Evolutionary conservation across 352 stramenopile species (phyloP).

Genomic region (Peronospora farinosa): DNA sequence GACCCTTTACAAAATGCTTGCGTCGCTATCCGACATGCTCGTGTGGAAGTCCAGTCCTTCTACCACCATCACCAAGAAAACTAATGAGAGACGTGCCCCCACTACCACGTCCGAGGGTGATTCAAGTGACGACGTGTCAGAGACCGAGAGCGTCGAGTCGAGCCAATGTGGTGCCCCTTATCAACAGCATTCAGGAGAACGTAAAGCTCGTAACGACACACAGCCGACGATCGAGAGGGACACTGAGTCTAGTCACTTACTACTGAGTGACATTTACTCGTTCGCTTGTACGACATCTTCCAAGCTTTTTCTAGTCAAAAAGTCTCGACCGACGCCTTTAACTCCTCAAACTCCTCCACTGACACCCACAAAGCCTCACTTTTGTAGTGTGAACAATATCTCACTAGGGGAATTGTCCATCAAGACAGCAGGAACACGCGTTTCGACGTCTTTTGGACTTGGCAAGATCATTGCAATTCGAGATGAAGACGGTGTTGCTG

Average conservation of each 20-base stretch:
- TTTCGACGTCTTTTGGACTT: conserved; percentile 61
- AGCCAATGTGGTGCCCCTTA: conserved; percentile 15
- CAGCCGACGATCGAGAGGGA: conserved; percentile 28
- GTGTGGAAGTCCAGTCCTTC: conserved; percentile 33
- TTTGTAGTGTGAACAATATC: conserved; percentile 38
- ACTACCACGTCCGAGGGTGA: conserved; percentile 43
- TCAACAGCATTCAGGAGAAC: conserved; percentile 21
- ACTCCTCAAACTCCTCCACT: conserved; percentile 9
- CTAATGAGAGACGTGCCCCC: conserved; percentile 24
- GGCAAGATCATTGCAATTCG: conserved; percentile 50
- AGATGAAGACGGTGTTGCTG: conserved; percentile 42
- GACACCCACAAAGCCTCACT: conserved; percentile 21
- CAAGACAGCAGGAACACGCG: conserved; percentile 36
- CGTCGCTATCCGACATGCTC: conserved; percentile 31
- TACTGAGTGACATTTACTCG: conserved; percentile 43
- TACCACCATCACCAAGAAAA: conserved; percentile 6
- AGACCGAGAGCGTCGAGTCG: conserved; percentile 54
- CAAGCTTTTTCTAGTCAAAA: conserved; percentile 47
- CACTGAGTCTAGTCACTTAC: conserved; percentile 11
- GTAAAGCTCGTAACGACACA: conserved; percentile 17
- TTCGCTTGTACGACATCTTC: conserved; percentile 39
- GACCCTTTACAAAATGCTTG: conserved; percentile 14
- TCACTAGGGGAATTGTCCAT: conserved; percentile 37
- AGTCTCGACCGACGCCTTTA: too few species aligned
- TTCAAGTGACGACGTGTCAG: conserved; percentile 38